These are phyloP conservation scores for Sclerotinia spermophila DNA, from an alignment of 2,329 filamentous ascomycete species.

Conservation along the genomic window DNA sequence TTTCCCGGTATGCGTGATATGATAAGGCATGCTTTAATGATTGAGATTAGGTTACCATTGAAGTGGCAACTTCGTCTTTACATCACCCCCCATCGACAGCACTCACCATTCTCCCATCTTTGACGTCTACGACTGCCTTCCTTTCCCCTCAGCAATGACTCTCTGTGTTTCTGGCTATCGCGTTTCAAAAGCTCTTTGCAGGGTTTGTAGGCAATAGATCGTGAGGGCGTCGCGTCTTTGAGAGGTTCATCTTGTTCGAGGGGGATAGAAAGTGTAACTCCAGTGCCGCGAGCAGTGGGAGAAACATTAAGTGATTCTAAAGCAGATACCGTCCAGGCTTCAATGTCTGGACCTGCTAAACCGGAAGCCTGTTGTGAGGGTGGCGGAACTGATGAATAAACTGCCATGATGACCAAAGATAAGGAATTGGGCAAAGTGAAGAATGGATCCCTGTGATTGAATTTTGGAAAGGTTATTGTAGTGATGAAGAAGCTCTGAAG, in stretches of 20 bases:
- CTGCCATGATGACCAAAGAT: slow-evolving; percentile 43
- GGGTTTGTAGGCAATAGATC: slow-evolving; percentile 34
- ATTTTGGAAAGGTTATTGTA: neutral
- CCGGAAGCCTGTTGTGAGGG: slow-evolving; percentile 40
- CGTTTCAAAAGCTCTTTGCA: slow-evolving; percentile 44
- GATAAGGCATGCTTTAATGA: slow-evolving; percentile 1
- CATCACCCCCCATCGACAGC: slow-evolving; percentile 8
- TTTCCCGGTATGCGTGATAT: slow-evolving; percentile 21
- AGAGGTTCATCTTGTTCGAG: slow-evolving; percentile 55
- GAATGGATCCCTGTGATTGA: neutral
- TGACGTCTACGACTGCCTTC: slow-evolving; percentile 83
- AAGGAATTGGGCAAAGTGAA: neutral
- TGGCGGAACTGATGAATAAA: slow-evolving; percentile 52
- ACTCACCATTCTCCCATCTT: slow-evolving; percentile 89
- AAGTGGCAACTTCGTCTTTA: neutral
- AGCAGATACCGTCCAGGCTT: slow-evolving; percentile 62
- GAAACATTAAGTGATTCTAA: slow-evolving; percentile 54
- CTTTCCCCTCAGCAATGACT: slow-evolving; percentile 71
- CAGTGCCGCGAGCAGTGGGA: slow-evolving; percentile 54
- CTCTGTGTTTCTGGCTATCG: slow-evolving; percentile 53
- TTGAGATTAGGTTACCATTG: neutral
- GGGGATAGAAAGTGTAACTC: slow-evolving; percentile 67
- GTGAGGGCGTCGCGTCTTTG: slow-evolving; percentile 26
- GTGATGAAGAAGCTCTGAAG: slow-evolving; percentile 9
- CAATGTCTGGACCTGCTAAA: slow-evolving; percentile 51